Evolutionary conservation across 1,284 basidiomycete species (phyloP).

Genomic region (Puccinia triticina): DNA sequence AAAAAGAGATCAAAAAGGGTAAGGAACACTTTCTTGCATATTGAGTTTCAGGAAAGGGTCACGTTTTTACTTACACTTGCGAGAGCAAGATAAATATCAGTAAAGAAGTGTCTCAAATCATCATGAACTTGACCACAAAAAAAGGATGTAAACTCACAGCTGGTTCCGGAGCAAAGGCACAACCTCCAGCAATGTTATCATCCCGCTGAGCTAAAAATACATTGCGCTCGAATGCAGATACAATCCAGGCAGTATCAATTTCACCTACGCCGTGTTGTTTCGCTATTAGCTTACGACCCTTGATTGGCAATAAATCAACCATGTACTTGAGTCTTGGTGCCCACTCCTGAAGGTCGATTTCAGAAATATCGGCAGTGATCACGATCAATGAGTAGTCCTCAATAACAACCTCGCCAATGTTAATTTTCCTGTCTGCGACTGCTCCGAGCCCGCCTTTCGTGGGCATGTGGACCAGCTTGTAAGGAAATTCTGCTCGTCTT

Average conservation of each 20-base stretch:
- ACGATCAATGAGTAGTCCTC: constrained; percentile 32
- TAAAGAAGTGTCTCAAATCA: background rate
- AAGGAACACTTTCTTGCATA: too few relatives aligned
- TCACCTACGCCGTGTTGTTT: constrained; percentile 44
- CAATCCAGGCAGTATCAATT: constrained; percentile 15
- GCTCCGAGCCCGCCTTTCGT: constrained; percentile 39
- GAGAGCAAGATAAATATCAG: background rate
- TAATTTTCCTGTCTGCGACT: constrained; percentile 15
- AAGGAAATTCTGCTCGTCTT: constrained; percentile 14
- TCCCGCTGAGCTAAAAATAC: constrained; percentile 32
- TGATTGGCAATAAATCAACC: constrained; percentile 38
- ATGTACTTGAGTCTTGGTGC: constrained; percentile 30
- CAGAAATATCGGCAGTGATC: background rate
- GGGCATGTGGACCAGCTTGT: constrained; percentile 27
- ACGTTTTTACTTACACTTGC: too few relatives aligned
- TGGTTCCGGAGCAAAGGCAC: constrained; percentile 43
- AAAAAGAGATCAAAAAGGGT: background rate
- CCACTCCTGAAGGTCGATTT: background rate
- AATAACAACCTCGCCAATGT: constrained; percentile 21
- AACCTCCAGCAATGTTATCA: constrained; percentile 16
- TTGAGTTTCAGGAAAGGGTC: background rate
- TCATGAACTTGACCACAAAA: background rate
- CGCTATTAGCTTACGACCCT: constrained; percentile 41
- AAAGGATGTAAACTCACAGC: constrained; percentile 13
- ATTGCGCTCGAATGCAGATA: constrained; percentile 36